Conservation (phyloP, 495 filamentous ascomycete species). For the Neurospora discreta region DNA sequence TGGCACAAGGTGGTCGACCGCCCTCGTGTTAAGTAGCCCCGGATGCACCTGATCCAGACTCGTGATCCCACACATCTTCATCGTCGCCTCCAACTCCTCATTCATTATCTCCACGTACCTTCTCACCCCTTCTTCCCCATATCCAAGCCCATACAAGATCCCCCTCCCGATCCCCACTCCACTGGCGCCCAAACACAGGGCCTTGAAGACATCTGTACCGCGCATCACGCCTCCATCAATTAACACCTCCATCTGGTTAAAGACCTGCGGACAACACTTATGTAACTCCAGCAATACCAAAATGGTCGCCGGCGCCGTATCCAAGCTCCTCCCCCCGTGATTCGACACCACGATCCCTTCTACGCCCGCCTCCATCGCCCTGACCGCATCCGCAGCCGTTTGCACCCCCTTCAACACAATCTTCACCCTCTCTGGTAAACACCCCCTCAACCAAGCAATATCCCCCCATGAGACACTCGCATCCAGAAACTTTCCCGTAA, state of each 20-base stretch:
- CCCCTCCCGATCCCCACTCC: constrained; percentile 56
- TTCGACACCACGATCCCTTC: constrained; percentile 54
- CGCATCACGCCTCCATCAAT: constrained; percentile 56
- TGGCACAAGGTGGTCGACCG: constrained; percentile 60
- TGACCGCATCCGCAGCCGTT: constrained; percentile 46
- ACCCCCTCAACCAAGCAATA: constrained; percentile 37
- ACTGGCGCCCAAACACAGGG: constrained; percentile 52
- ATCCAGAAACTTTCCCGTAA: constrained; percentile 66
- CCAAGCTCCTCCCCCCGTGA: constrained; percentile 59
- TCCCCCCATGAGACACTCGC: constrained; percentile 66
- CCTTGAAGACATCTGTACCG: constrained; percentile 61
- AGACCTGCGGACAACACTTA: constrained; percentile 46
- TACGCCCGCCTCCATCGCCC: constrained; percentile 43
- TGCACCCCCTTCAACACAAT: constrained; percentile 59
- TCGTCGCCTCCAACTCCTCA: constrained; percentile 69
- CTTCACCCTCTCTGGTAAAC: constrained; percentile 29
- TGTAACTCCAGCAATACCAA: constrained; percentile 55
- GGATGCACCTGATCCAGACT: constrained; percentile 59
- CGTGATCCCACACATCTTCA: constrained; percentile 68
- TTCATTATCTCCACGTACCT: constrained; percentile 52
- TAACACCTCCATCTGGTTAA: constrained; percentile 50
- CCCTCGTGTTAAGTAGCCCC: constrained; percentile 56
- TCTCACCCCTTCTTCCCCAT: constrained; percentile 67
- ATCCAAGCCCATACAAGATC: constrained; percentile 51
- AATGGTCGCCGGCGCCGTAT: constrained; percentile 51